Conservation (phyloP, 176 grass and related monocot species). For the Ananas comosus region DNA sequence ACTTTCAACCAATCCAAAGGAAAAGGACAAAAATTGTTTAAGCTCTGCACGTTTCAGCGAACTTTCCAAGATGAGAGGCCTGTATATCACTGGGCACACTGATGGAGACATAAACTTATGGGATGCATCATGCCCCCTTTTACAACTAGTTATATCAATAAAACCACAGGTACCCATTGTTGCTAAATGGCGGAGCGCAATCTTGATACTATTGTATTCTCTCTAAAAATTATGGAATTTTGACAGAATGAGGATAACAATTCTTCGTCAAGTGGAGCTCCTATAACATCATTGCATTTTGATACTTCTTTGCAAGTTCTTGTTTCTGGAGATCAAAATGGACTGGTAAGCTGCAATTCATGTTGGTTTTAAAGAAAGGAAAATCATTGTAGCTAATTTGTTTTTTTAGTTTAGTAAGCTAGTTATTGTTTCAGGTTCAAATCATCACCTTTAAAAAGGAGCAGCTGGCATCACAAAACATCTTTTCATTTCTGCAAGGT, state of each 20-base stretch:
- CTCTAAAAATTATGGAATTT: constrained; percentile 13
- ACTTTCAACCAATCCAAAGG: constrained; percentile 50
- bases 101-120: constrained; percentile 92
- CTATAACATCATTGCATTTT: constrained; percentile 79
- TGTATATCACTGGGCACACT: constrained; percentile 80
- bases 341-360: constrained; percentile 34
- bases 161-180: constrained; percentile 52
- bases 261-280: constrained; percentile 22
- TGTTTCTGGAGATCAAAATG: constrained; percentile 62
- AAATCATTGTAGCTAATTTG: neutral
- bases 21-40: constrained; percentile 42
- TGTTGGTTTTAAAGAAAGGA: neutral
- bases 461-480: constrained; percentile 28
- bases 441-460: constrained; percentile 81
- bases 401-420: constrained; percentile 19
- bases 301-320: constrained; percentile 62
- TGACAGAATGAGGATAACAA: constrained; percentile 49
- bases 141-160: constrained; percentile 67
- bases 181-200: neutral
- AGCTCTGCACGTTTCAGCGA: constrained; percentile 27
- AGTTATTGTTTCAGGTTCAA: constrained; percentile 42
- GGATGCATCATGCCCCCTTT: constrained; percentile 83
- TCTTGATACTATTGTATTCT: neutral
- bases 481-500: constrained; percentile 90
- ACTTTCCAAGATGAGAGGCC: constrained; percentile 59